A percentile compares a stretch with the other conserved stretches of the same genome.
Evolutionary conservation across 2,329 filamentous ascomycete genomes (phyloP).

Genomic region (Ophiocordyceps camponoti-floridani): DNA sequence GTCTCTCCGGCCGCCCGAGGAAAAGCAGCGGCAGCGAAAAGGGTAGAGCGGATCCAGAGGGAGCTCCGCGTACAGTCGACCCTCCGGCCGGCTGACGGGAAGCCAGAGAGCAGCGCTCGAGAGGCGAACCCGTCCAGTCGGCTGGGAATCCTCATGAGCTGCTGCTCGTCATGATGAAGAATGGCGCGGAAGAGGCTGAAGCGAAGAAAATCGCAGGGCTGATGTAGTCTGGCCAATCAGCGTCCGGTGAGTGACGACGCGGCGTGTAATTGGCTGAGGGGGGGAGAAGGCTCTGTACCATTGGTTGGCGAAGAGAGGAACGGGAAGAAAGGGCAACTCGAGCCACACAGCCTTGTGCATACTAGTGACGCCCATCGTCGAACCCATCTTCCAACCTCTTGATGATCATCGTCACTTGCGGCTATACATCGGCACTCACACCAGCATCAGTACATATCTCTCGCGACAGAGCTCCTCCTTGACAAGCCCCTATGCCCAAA

Average conservation of each 20-base stretch:
- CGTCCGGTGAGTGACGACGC: no score
- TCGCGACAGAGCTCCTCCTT: background rate
- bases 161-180: constrained; percentile 25
- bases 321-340: no score
- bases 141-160: constrained; percentile 41
- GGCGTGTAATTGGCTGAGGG: no score
- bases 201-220: background rate
- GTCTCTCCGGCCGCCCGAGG: constrained; percentile 3
- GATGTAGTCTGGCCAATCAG: background rate
- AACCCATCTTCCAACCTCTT: no score
- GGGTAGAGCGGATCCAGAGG: constrained; percentile 23
- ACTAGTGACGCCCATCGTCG: no score
- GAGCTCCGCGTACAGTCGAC: constrained; percentile 15
- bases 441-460: background rate
- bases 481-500: background rate
- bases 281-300: no score
- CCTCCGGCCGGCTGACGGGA: constrained; percentile 16
- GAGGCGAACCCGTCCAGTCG: constrained; percentile 42
- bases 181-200: background rate
- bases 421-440: no score
- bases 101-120: constrained; percentile 33
- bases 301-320: background rate
- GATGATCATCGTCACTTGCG: no score
- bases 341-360: no score
- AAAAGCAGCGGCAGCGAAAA: constrained; percentile 11